Conservation (phyloP, 1,139 yeast species). For the Yamadazyma epiphylla region DNA sequence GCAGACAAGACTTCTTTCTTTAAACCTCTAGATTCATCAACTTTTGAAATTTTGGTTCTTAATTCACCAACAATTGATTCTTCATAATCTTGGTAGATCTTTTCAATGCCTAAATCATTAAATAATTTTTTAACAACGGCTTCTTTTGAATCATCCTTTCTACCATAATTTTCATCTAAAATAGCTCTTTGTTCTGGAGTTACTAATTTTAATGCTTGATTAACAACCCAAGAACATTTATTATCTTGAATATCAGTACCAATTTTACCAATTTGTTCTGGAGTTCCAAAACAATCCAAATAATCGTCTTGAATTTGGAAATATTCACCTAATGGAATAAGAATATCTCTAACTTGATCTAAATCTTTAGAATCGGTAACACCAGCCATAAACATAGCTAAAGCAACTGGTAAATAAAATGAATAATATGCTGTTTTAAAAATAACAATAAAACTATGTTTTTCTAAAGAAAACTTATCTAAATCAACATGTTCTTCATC, state of each 20-base stretch:
- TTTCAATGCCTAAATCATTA: constrained; percentile 66
- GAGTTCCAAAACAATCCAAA: constrained; percentile 96
- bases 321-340: constrained; percentile 95
- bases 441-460: constrained; percentile 92
- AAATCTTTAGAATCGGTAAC: constrained; percentile 65
- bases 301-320: constrained; percentile 99
- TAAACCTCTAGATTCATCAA: constrained; percentile 92
- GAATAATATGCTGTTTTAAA: constrained; percentile 98
- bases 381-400: constrained; percentile 94
- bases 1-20: constrained; percentile 78
- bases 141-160: constrained; percentile 70
- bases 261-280: constrained; percentile 95
- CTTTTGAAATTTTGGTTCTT: constrained; percentile 55
- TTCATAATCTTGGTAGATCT: constrained; percentile 76
- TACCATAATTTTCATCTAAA: constrained; percentile 87
- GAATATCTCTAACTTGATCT: constrained; percentile 81
- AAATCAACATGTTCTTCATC: constrained; percentile 94
- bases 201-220: constrained; percentile 82
- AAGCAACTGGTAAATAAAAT: constrained; percentile 94
- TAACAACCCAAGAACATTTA: constrained; percentile 97
- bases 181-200: constrained; percentile 76
- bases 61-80: constrained; percentile 69
- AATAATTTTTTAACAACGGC: constrained; percentile 70
- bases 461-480: constrained; percentile 76
- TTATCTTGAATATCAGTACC: constrained; percentile 99